Base-by-base conservation (phyloP, 257 asterid genomes). In the Cruciata laevipes region DNA sequence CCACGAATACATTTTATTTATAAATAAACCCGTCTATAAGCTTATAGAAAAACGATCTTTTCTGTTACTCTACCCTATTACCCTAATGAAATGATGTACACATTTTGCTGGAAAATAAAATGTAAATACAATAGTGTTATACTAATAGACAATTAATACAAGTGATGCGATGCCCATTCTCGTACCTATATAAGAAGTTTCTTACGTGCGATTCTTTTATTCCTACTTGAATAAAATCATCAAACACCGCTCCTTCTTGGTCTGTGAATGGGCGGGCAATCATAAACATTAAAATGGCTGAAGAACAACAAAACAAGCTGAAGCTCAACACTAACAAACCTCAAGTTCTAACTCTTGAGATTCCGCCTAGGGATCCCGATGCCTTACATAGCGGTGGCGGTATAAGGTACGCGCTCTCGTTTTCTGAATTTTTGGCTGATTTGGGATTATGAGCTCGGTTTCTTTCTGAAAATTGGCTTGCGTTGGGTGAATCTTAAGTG, bases 321-420 rank as follows among this genome's bases (percentile, higher is more conserved):
- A 27, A 32, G 44, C 61, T 40, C 17, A 27, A 44, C 60, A 57
- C 49, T 40, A 35, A 62, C 52, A 64, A 11, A 6, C 37, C n/a
- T 47, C 55, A 47, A 47, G 20, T 47, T 47, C 16, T 17, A 42
- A 42, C 51, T 42, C 71, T 73, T 17, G 7, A 24, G 74, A 75
- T 77, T 69, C 83, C 78, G 23, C 71, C 85, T 32, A 73, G 78
- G 74, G 73, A 78, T 64, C 83, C 82, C 1, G 81, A 80, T 62
- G 85, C 79, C 47, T 70, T 85, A 32, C 63, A 63, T 55, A 84
- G 89, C 69, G 95, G 95, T 13, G 89, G 95, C 55, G 91, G 91
- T 59, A 67, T 76, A 74, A 85, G 95, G 95, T 74, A 52, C 63
- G 31, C 61, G 32, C 42, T 27, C 81, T 49, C 70, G 6, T 20